Evolutionary conservation across 208 protist species (phyloP).

Genomic region (Borovskyia barvae): DNA sequence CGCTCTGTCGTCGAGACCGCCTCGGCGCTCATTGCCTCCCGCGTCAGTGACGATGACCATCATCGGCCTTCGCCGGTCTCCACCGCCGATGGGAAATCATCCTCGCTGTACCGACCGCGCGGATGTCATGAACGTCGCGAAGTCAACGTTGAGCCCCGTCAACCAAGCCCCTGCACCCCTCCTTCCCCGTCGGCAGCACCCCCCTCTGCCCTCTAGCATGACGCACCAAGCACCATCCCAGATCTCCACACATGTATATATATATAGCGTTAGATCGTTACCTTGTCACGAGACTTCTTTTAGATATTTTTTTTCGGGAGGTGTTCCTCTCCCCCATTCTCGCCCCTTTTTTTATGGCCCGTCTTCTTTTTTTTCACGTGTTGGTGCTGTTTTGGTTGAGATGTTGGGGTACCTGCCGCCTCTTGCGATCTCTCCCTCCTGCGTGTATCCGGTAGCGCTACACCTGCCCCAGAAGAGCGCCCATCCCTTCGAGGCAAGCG

Average conservation of each 20-base stretch:
- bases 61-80: background rate
- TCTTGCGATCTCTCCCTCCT: background rate
- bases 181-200: background rate
- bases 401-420: background rate
- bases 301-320: background rate
- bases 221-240: too few species aligned
- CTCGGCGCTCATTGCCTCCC: too few species aligned
- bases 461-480: too few species aligned
- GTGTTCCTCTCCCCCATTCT: background rate
- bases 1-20: too few species aligned
- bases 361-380: background rate
- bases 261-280: too few species aligned
- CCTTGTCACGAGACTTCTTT: too few species aligned
- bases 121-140: constrained; percentile 23
- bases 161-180: background rate
- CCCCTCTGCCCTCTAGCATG: background rate
- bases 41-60: too few species aligned
- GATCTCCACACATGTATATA: too few species aligned
- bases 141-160: constrained; percentile 13
- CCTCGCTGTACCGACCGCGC: background rate
- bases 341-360: background rate
- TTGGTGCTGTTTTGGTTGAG: background rate
- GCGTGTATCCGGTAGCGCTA: background rate
- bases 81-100: background rate
- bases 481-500: too few species aligned